Evolutionary conservation across 257 asterid genomes (phyloP).

Genomic region (Nicotiana obtusifolia): DNA sequence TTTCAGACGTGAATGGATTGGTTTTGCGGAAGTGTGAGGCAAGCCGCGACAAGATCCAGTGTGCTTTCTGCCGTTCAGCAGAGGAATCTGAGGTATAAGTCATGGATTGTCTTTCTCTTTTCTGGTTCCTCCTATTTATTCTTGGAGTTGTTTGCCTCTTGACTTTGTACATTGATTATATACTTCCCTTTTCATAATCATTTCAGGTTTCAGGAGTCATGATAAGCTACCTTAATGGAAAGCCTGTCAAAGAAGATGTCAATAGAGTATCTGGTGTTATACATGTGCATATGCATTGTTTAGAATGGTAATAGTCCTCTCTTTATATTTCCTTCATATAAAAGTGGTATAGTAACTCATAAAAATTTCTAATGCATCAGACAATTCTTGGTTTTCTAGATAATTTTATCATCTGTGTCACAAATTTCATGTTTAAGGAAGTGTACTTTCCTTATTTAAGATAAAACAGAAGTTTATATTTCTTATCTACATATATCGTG

Average conservation of each 20-base stretch:
- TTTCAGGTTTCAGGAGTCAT: conserved; percentile 69
- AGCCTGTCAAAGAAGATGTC: conserved; percentile 32
- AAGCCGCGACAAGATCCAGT: conserved; percentile 21
- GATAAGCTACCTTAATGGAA: conserved; percentile 66
- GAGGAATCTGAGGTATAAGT: conserved; percentile 65
- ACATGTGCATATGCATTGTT: conserved; percentile 67
- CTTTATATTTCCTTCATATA: not conserved
- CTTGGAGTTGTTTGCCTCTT: conserved; percentile 8
- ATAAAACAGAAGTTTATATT: not conserved
- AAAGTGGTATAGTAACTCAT: not conserved
- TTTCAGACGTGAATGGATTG: conserved; percentile 16
- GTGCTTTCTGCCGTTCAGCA: conserved; percentile 74
- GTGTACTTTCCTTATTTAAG: not conserved
- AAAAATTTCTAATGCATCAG: not conserved
- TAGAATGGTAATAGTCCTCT: conserved; percentile 66
- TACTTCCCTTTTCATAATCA: conserved; percentile 9
- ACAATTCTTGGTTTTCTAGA: not conserved
- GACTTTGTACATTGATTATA: conserved; percentile 2
- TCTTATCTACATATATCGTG: not conserved
- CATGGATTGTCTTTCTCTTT: conserved; percentile 1
- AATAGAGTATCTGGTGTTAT: conserved; percentile 32
- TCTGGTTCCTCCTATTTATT: not conserved
- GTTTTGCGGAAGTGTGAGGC: conserved; percentile 36
- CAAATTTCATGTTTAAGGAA: not conserved
- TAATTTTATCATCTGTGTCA: not conserved